phyloP scores from a whole-genome alignment of 2,329 filamentous ascomycete genomes.

The Rhynchosporium graminicola region DNA sequence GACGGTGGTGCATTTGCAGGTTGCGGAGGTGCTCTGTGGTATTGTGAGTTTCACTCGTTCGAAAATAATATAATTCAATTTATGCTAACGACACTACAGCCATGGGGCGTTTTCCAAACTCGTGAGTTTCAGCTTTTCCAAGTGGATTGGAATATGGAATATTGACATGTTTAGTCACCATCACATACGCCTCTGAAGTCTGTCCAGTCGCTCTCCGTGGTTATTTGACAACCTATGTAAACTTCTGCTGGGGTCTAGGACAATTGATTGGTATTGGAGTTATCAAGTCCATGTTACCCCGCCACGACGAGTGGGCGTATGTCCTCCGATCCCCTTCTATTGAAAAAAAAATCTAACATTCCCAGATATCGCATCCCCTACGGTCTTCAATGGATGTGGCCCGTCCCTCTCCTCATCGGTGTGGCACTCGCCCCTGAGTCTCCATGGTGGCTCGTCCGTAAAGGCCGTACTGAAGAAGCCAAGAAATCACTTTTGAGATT shows the following conservation, averaged over 20 bases:
- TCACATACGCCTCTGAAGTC: slow-evolving; percentile 50
- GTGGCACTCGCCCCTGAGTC: slow-evolving; percentile 52
- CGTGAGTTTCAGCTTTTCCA: slow-evolving; percentile 41
- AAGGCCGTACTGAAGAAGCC: slow-evolving; percentile 48
- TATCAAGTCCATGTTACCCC: slow-evolving; percentile 49
- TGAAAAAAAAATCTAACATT: background rate
- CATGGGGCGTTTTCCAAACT: slow-evolving; percentile 49
- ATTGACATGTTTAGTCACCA: slow-evolving; percentile 32
- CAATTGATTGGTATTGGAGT: slow-evolving; percentile 54
- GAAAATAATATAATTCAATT: background rate
- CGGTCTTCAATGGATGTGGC: slow-evolving; percentile 55
- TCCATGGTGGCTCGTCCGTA: slow-evolving; percentile 53
- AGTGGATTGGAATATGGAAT: background rate
- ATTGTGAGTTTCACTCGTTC: slow-evolving; percentile 30
- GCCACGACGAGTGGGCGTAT: slow-evolving; percentile 52
- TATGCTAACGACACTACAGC: slow-evolving; percentile 32
- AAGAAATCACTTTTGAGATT: slow-evolving; percentile 43
- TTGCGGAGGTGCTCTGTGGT: slow-evolving; percentile 51
- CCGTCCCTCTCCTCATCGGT: slow-evolving; percentile 49
- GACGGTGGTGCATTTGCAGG: slow-evolving; percentile 49
- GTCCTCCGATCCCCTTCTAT: background rate
- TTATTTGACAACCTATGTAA: slow-evolving; percentile 57
- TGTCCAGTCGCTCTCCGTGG: slow-evolving; percentile 57
- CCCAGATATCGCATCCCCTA: slow-evolving; percentile 46
- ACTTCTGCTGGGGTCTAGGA: slow-evolving; percentile 56